Percentiles rank a stretch among this genome's conserved stretches.
These are phyloP conservation scores for Rhynchosporium agropyri DNA, from an alignment of 2,329 filamentous ascomycete species.

Conservation along the genomic window DNA sequence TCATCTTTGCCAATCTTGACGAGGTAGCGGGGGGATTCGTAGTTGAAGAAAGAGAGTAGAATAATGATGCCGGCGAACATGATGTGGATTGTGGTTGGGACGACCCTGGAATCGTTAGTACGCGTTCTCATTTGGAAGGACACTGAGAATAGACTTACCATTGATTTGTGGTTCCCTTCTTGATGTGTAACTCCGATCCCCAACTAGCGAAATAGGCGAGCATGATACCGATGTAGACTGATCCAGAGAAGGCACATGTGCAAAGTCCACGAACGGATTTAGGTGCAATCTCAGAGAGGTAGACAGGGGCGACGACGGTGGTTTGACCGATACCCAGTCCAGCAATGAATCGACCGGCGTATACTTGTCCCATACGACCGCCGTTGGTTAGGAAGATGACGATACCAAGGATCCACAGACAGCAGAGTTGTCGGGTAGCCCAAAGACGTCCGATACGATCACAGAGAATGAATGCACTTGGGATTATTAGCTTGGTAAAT, in stretches of 20 bases:
- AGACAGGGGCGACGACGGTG: constrained; percentile 69
- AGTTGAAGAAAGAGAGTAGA: constrained; percentile 67
- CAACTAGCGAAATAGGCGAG: constrained; percentile 78
- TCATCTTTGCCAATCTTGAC: constrained; percentile 63
- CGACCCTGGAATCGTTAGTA: constrained; percentile 53
- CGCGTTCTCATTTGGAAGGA: background rate
- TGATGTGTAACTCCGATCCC: constrained; percentile 55
- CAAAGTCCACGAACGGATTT: constrained; percentile 72
- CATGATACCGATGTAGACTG: constrained; percentile 78
- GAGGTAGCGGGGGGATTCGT: constrained; percentile 72
- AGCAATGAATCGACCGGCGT: constrained; percentile 67
- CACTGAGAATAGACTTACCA: constrained; percentile 46
- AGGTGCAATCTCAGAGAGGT: constrained; percentile 73
- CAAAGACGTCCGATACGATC: constrained; percentile 65
- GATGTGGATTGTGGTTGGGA: constrained; percentile 75
- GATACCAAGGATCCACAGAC: constrained; percentile 61
- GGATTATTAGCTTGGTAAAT: background rate
- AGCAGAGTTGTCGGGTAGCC: constrained; percentile 60
- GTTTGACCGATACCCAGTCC: constrained; percentile 67
- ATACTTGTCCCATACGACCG: constrained; percentile 59
- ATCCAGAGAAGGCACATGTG: constrained; percentile 69
- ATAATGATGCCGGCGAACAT: constrained; percentile 77
- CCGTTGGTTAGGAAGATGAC: constrained; percentile 59
- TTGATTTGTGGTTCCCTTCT: constrained; percentile 49
- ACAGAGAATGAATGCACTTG: constrained; percentile 56